Evolutionary conservation across 2,329 filamentous ascomycete species (phyloP).

Genomic region (Penicillium sp.): DNA sequence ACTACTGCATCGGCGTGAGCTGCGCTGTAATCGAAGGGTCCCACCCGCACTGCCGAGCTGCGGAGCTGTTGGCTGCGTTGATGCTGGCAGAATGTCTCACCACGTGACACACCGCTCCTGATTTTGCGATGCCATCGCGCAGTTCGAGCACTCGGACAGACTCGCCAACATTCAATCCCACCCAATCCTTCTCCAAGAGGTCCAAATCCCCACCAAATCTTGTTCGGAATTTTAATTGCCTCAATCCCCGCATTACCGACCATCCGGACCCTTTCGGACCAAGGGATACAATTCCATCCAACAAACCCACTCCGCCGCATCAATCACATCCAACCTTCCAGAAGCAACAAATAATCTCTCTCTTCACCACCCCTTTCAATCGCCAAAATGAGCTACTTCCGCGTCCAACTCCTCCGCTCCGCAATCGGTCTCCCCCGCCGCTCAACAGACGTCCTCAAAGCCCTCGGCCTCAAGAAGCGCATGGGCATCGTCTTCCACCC

Average conservation of each 20-base stretch:
- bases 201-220: background rate
- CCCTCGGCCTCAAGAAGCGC: conserved; percentile 82
- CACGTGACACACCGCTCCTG: conserved; percentile 40
- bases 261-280: background rate
- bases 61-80: conserved; percentile 17
- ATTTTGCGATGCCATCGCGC: conserved; percentile 16
- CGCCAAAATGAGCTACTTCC: conserved; percentile 73
- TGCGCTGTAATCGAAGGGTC: conserved; percentile 1
- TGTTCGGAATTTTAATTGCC: background rate
- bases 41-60: conserved; percentile 13
- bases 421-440: conserved; percentile 84
- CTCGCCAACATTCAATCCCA: background rate
- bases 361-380: background rate
- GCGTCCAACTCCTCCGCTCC: conserved; percentile 85
- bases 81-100: conserved; percentile 14
- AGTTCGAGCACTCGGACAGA: conserved; percentile 8
- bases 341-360: background rate
- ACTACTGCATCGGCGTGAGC: conserved; percentile 11
- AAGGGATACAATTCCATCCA: background rate
- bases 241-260: background rate
- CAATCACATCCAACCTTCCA: background rate
- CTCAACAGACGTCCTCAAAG: conserved; percentile 76
- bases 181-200: background rate
- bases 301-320: background rate
- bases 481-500: conserved; percentile 88